phyloP scores from a whole-genome alignment of 2,329 filamentous ascomycete genomes.

The Aureobasidium sp. region DNA sequence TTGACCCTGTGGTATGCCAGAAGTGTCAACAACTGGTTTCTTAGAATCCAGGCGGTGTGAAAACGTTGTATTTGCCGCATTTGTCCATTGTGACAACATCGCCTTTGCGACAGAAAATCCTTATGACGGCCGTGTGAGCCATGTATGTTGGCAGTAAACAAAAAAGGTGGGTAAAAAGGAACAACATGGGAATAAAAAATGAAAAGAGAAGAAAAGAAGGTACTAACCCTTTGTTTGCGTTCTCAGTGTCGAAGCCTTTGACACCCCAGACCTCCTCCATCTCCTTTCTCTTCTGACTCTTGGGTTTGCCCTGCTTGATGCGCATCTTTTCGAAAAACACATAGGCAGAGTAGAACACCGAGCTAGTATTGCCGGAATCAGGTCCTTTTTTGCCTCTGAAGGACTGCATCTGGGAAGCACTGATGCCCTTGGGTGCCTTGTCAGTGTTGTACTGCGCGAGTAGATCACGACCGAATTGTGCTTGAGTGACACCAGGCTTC shows the following conservation, averaged over 20 bases:
- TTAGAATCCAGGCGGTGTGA: neutral
- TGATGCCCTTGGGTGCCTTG: constrained; percentile 31
- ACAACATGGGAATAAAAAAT: too few relatives aligned
- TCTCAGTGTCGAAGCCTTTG: neutral
- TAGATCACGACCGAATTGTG: constrained; percentile 46
- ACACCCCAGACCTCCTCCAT: constrained; percentile 43
- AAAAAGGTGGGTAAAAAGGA: neutral
- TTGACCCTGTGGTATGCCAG: neutral
- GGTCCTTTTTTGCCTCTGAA: constrained; percentile 48
- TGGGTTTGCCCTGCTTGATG: constrained; percentile 45
- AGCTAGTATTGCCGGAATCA: constrained; percentile 42
- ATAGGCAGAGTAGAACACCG: constrained; percentile 49
- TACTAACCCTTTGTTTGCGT: neutral
- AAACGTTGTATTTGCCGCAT: neutral
- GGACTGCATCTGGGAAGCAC: constrained; percentile 39
- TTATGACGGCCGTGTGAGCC: neutral
- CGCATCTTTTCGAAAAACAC: constrained; percentile 55
- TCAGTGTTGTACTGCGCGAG: constrained; percentile 32
- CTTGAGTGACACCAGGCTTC: constrained; percentile 43
- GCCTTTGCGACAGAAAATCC: neutral
- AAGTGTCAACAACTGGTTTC: neutral
- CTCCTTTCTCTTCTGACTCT: constrained; percentile 44
- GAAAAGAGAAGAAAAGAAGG: neutral
- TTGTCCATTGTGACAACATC: neutral
- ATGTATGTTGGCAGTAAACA: neutral